Conservation (phyloP, 1,139 yeast genomes). For the Blastobotrys ciferrii region DNA sequence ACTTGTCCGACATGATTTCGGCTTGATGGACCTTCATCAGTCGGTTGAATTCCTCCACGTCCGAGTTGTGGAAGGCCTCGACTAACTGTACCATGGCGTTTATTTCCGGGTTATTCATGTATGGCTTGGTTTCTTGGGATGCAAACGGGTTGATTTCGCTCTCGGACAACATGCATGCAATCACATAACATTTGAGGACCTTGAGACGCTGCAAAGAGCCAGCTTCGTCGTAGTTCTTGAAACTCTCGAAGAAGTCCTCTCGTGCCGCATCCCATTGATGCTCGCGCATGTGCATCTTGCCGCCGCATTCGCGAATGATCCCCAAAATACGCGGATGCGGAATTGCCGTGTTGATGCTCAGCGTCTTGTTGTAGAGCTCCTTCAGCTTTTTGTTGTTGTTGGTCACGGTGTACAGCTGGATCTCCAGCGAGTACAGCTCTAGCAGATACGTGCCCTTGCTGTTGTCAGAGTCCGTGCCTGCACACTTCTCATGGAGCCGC, state of each 20-base stretch:
- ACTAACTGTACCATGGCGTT: constrained; percentile 39
- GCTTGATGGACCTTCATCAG: constrained; percentile 30
- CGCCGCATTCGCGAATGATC: constrained; percentile 71
- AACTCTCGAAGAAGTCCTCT: constrained; percentile 65
- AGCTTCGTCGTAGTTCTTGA: constrained; percentile 76
- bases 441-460: constrained; percentile 42
- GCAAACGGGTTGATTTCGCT: constrained; percentile 66
- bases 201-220: constrained; percentile 57
- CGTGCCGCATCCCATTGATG: constrained; percentile 60
- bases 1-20: constrained; percentile 31
- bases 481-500: constrained; percentile 37
- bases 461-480: constrained; percentile 23
- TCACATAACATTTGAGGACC: constrained; percentile 59
- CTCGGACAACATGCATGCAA: constrained; percentile 63
- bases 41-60: constrained; percentile 38
- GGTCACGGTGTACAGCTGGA: constrained; percentile 47
- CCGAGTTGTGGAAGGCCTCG: constrained; percentile 40
- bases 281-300: constrained; percentile 61
- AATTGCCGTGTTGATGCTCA: constrained; percentile 55
- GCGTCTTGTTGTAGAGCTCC: constrained; percentile 50
- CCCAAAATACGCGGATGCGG: constrained; percentile 77
- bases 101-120: constrained; percentile 41
- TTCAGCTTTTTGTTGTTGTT: constrained; percentile 45
- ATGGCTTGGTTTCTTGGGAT: constrained; percentile 48
- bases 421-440: constrained; percentile 66